Evolutionary conservation across 768 basidiomycete species (phyloP), one percentile per base, ranked within the genome.

Genomic region (Sarcodon aspratus): DNA sequence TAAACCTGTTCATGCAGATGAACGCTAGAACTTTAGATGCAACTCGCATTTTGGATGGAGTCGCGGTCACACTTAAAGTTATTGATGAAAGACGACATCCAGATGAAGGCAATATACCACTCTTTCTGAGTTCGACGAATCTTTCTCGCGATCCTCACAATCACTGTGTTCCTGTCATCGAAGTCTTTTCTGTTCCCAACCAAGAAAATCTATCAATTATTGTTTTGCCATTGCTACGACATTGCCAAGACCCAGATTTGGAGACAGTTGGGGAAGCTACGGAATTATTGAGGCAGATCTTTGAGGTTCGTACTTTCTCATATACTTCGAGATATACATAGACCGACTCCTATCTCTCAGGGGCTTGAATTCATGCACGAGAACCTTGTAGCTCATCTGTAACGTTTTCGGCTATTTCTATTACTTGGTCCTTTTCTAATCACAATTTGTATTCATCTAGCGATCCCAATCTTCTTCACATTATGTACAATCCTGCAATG

Each of bases 331-430:
- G 31, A 9, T 11, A 33, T 27, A 33, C 38, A 21, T 40, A n/a
- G 7, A 15, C 37, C 38, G 8, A 17, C 7, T 33, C 17, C 31
- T 18, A 18, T 32, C 34, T 1, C 45, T 36, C 40, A 68, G 67
- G 65, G 67, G 0, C 47, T 70, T 3, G 52, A 60, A 43, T 69
- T 68, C 50, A 65, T 71, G 56, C 70, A 72, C 49, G 48, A 54
- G 1, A 57, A 68, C 32, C 54, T 56, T 13, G 55, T 70, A 1
- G 70, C 68, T 6, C 70, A 71, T 47, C 48, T 65, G 69, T 69
- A 44, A 4, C 61, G 45, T 18, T 13, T 7, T n/a, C 2, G 17
- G 33, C 18, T 8, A 6, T 6, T 12, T 40, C 35, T 44, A 15
- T 36, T 18, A 9, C 17, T 33, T 9, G n/a, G 7, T 31, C 38